Base-by-base conservation (phyloP, 176 grass and related monocot genomes). In the Ampelocalamus luodianensis region DNA sequence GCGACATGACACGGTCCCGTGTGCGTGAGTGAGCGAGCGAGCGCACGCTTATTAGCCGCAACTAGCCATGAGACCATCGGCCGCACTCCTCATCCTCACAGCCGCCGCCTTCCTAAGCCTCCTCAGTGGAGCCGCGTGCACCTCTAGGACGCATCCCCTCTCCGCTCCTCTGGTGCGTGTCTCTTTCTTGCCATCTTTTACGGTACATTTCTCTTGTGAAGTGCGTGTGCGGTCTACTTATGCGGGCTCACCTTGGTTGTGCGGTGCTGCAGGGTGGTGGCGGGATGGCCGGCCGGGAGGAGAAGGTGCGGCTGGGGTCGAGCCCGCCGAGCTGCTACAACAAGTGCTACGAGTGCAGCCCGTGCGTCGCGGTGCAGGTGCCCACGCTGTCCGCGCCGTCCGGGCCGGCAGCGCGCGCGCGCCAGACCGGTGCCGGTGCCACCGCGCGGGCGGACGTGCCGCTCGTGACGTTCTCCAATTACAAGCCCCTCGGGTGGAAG, bases 401-500 rank as follows among this genome's bases (percentile, higher is more conserved):
- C 2, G 82, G 51, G 10, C 23, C 83, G 54, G 65, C 75, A 1
- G 5, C 20, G 15, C 55, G 45, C 14, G 39, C 24, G 55, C 54
- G 55, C 11, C 2, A n/a, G 8, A 5, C 3, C 8, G 27, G 24
- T 8, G 64, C 58, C 23, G 23, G 6, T 36, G 49, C 27, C 72
- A 0, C 42, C 10, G 22, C 71, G 32, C 44, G 34, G 20, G 3
- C 16, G 11, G 50, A 17, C 29, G 74, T 76, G 49, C 56, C 53
- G 29, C 89, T 72, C 24, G 76, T 80, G 46, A 70, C 74, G 79
- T 82, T 83, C 67, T 87, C 94, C 49, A 82, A 93, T 68, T 96
- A 93, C 89, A 96, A 96, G 69, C 94, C 91, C 37, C 78, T 93
- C 11, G 91, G 94, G 71, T 96, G 94, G 94, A 91, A 93, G 72